Base-by-base conservation (phyloP, 257 asterid species). In the Capsicum pubescens region DNA sequence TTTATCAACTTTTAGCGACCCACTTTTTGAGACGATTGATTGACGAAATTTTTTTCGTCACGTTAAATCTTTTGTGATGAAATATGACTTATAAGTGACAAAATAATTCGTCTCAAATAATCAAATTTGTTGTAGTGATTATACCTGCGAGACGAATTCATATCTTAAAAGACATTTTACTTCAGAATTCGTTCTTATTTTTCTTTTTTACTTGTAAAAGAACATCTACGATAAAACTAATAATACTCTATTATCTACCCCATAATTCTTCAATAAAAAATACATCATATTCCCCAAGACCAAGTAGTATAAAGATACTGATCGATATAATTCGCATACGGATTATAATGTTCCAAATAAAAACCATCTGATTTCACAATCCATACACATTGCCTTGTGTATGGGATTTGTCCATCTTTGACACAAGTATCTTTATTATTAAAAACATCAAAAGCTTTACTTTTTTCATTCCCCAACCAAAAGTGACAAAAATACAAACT, bases 401-500 rank as follows among this genome's bases (percentile, higher is more conserved):
- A 26, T 21, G 70, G 70, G 36, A 63, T 4, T 63, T 63, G 42
- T 63, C 70, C 70, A 63, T 6, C 70, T 63, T 26, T 10, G 39
- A 63, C 42, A 63, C 70, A 63, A 63, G 39, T 21, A 0, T 21
- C 7, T 63, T 13, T 21, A 15, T 82, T 0, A 19, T 66, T 84
- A 56, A 78, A 79, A 39, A 67, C 87, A 48, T 84, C 81, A 26
- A 84, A 52, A 54, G 0, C 14, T 21, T 42, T 78, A 5, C 39
- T 19, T 15, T 54, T 11, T 12, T 3, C 11, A 2, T 39, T 80
- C 86, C 86, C 42, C 42, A 39, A 79, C 50, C n/a, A 42, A n/a
- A 84, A 84, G 26, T n/a, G 84, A 36, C 81, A 84, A 32, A 78
- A 84, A 59, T 10, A 84, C 6, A 54, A 11, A 3, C 54, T 79